A percentile compares a stretch with the other conserved stretches of the same genome.
Conservation (phyloP, 164 flowering plant species). For the Paratinospora sagittata region DNA sequence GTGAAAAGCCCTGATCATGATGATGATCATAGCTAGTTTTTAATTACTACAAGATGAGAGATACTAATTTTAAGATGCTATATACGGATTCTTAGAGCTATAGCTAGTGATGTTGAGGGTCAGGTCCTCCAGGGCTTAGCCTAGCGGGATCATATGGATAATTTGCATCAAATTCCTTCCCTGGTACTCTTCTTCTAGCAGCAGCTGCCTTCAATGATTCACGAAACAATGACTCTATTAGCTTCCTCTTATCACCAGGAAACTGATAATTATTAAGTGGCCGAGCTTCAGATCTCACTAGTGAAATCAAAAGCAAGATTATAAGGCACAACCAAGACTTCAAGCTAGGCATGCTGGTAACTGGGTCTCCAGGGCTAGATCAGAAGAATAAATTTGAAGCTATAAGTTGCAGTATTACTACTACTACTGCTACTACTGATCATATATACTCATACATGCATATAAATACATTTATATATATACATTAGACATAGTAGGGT, state of each 20-base stretch:
- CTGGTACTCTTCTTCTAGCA: not conserved
- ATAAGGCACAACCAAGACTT: conserved; percentile 6
- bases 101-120: conserved; percentile 16
- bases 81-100: conserved; percentile 1
- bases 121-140: conserved; percentile 13
- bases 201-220: not conserved
- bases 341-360: not conserved
- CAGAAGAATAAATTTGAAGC: not conserved
- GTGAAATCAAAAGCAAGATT: conserved; percentile 7
- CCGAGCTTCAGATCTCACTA: conserved; percentile 6
- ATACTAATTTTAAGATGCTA: too few species aligned
- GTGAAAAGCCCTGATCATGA: not conserved
- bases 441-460: too few species aligned
- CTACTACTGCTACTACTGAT: too few species aligned
- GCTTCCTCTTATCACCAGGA: conserved; percentile 3
- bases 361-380: not conserved
- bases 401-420: not conserved
- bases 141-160: not conserved
- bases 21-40: not conserved
- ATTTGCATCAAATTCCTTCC: not conserved
- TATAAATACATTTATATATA: not conserved
- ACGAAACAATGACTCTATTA: not conserved
- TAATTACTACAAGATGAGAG: not conserved
- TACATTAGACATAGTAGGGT: not conserved
- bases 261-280: not conserved